These are phyloP conservation scores for Penicillium alfredii DNA, from an alignment of 495 filamentous ascomycete species.

Conservation along the genomic window DNA sequence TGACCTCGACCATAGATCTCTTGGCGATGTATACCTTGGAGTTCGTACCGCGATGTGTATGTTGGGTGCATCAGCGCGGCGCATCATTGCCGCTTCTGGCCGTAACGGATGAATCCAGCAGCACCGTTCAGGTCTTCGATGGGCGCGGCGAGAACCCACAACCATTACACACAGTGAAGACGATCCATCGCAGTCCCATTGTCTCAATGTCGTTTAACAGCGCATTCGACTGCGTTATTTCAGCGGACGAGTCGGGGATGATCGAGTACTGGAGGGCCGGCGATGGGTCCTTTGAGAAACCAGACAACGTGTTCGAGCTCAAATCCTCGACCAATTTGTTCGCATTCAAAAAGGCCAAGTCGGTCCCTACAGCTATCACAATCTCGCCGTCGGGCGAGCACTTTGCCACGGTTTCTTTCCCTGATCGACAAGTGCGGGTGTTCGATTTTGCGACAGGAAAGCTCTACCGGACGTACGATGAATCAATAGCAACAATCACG, in stretches of 20 bases:
- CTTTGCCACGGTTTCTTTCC: constrained; percentile 87
- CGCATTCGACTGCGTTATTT: constrained; percentile 81
- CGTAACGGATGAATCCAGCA: constrained; percentile 73
- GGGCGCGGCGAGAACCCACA: constrained; percentile 72
- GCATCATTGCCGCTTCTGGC: constrained; percentile 82
- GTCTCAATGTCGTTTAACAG: constrained; percentile 85
- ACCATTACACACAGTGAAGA: constrained; percentile 67
- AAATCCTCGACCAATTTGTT: constrained; percentile 93
- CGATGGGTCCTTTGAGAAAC: constrained; percentile 76
- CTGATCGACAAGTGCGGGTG: constrained; percentile 83
- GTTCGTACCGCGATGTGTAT: constrained; percentile 69
- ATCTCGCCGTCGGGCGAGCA: constrained; percentile 78
- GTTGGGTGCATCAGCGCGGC: constrained; percentile 88
- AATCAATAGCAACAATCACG: constrained; percentile 76
- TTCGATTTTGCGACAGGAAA: constrained; percentile 91
- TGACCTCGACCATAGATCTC: constrained; percentile 53
- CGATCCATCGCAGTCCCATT: constrained; percentile 72
- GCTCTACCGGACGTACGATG: constrained; percentile 87
- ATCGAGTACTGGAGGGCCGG: constrained; percentile 88
- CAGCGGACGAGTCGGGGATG: constrained; percentile 87
- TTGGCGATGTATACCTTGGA: constrained; percentile 73
- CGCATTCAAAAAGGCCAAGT: constrained; percentile 94
- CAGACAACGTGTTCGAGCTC: constrained; percentile 80
- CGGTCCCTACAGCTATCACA: constrained; percentile 73
- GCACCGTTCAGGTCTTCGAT: constrained; percentile 75